Evolutionary conservation across 1,284 basidiomycete genomes (phyloP).

Genomic region (Austroboletus novae-zelandiae): DNA sequence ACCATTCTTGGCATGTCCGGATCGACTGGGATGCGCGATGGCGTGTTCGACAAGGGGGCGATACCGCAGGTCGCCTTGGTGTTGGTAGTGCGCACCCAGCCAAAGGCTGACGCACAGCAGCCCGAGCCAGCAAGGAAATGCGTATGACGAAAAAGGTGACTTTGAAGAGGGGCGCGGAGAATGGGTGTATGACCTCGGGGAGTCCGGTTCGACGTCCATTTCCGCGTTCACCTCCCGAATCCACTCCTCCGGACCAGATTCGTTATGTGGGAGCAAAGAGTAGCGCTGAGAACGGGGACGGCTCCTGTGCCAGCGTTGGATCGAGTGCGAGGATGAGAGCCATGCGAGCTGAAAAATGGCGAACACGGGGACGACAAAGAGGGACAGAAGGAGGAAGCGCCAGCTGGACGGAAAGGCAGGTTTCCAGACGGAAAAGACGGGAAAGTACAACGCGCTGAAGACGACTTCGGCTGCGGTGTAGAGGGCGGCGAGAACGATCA

Average conservation of each 20-base stretch:
- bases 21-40: slow-evolving; percentile 9
- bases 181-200: background rate
- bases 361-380: slow-evolving; percentile 15
- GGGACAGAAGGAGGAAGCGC: slow-evolving; percentile 16
- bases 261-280: slow-evolving; percentile 9
- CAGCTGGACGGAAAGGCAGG: slow-evolving; percentile 20
- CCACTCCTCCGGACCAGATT: slow-evolving; percentile 5
- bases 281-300: slow-evolving; percentile 1
- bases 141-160: background rate
- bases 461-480: slow-evolving; percentile 11
- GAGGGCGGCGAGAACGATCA: slow-evolving; percentile 6
- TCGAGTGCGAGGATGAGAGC: background rate
- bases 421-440: slow-evolving; percentile 8
- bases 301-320: background rate
- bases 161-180: background rate
- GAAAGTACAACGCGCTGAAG: slow-evolving; percentile 12
- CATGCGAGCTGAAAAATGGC: slow-evolving; percentile 9
- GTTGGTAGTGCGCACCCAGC: slow-evolving; percentile 9
- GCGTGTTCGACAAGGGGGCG: slow-evolving; percentile 13
- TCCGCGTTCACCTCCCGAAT: background rate
- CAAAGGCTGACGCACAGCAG: slow-evolving; percentile 7
- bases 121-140: slow-evolving; percentile 9
- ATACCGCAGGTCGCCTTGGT: slow-evolving; percentile 15
- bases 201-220: background rate
- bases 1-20: slow-evolving; percentile 21